Evolutionary conservation across 2,329 filamentous ascomycete genomes (phyloP), one percentile per base, ranked within the genome.

Genomic region (Pseudogymnoascus sp.): DNA sequence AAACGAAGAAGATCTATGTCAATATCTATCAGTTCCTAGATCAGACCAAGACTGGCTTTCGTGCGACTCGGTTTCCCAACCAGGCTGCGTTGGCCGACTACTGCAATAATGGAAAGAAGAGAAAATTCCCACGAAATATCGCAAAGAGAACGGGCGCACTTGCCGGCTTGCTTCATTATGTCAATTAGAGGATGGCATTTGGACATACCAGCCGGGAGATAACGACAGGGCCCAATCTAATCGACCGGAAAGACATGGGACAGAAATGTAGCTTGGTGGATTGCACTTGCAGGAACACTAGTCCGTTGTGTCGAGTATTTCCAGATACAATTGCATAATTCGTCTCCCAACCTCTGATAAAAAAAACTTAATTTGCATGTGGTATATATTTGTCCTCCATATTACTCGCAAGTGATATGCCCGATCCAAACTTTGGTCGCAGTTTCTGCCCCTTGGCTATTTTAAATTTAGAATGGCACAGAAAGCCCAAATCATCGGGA

Each of bases 11-110:
- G 0, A 71, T 82, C 4, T 76, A 77, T 69, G 74, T 83, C 64
- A 83, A 83, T 64, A 82, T 83, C 38, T 65, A 65, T 28, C 81
- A 83, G 69, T 79, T 83, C 63, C 69, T 83, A 6, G 66, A 71
- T 0, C 76, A 74, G 9, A 62, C 76, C 23, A 63, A 38, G n/a
- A 66, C 64, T 11, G 72, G 71, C 2, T 8, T 19, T 11, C 50
- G n/a, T 10, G 50, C 50, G 10, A 57, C 50, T 19, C 26, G 50
- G 26, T 57, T 57, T n/a, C 17, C n/a, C 10, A 57, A 10, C 2
- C n/a, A 57, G 10, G 15, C 10, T 7, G 50, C n/a, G 4, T 31
- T 57, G 50, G 50, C 50, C 10, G 8, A 10, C 3, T 57, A 57
- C 26, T 57, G 50, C 15, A 57, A 33, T 13, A 10, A 10, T 19